Base-by-base conservation (phyloP, 2,329 filamentous ascomycete genomes). In the Podosphaera fusca region DNA sequence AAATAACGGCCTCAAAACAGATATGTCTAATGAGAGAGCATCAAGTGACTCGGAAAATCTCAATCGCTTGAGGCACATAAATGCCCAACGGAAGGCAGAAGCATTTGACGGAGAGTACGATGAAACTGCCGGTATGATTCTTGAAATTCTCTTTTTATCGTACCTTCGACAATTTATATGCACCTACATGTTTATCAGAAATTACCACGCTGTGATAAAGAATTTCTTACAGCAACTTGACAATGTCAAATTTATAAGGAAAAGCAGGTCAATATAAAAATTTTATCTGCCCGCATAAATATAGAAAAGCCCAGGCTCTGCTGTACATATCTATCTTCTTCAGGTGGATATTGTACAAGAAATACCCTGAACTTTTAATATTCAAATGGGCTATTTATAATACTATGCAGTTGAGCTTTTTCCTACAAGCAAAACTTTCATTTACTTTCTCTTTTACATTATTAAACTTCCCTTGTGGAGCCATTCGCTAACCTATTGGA, bases 21-120 rank as follows among this genome's bases (percentile, higher is more conserved):
- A 67, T 56, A 56, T 60, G 7, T 77, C 80, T 47, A 75, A 72
- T 60, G 73, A 73, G 60, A 76, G 76, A 61, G 72, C 85, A 1
- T 94, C 87, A 87, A 92, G 87, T 87, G 87, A 94, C 66, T 73
- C 74, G 56, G 73, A 70, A 35, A 71, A 70, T 58, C 74, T 69
- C 29, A 67, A 68, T 1, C 70, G 72, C 53, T 69, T 70, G 60
- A 66, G 67, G 14, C 67, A 68, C 55, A 64, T 64, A 40, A 64
- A 59, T n/a, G 63, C 61, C 34, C 61, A 63, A 50, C 61, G 74
- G 56, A 78, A 74, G 62, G 78, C 78, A 0, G 80, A 81, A 61
- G 75, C 78, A 0, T 85, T 82, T 62, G 80, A 83, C 63, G 80
- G 79, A 14, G 78, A 81, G 65, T 81, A 82, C 60, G 81, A 85